Conservation (phyloP, 106 monocot species). For the Platanthera zijinensis region DNA sequence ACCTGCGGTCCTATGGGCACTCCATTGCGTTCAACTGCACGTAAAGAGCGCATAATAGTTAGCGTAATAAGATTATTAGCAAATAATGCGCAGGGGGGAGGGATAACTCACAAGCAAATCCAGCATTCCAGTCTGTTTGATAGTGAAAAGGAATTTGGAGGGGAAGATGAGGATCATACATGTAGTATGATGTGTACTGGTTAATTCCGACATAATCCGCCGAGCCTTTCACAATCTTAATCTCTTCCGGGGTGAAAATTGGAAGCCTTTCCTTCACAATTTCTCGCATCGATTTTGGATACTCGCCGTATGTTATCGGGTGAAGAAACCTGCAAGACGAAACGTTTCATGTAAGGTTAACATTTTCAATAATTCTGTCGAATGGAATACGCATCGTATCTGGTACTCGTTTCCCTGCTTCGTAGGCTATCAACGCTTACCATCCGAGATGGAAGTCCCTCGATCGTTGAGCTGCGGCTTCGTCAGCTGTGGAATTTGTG, state of each 20-base stretch:
- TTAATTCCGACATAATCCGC: slow-evolving; percentile 80
- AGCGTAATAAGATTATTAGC: neutral
- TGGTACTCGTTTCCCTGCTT: neutral
- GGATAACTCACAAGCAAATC: slow-evolving; percentile 68
- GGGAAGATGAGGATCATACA: slow-evolving; percentile 45
- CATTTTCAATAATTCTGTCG: neutral
- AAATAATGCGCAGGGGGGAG: no score
- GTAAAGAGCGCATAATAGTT: neutral
- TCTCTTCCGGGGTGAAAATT: slow-evolving; percentile 54
- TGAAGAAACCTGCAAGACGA: slow-evolving; percentile 66
- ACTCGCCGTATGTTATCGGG: slow-evolving; percentile 77
- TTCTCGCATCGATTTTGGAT: slow-evolving; percentile 65
- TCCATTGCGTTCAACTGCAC: slow-evolving; percentile 70
- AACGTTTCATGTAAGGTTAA: neutral
- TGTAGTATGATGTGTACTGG: slow-evolving; percentile 92
- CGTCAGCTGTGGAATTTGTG: slow-evolving; percentile 45
- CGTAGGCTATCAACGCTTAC: slow-evolving; percentile 19
- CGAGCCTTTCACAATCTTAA: slow-evolving; percentile 79
- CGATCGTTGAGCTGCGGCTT: slow-evolving; percentile 88
- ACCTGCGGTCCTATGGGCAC: slow-evolving; percentile 82
- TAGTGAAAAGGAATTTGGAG: slow-evolving; percentile 32
- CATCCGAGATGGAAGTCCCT: slow-evolving; percentile 96
- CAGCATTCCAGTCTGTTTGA: slow-evolving; percentile 69
- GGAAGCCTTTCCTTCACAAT: slow-evolving; percentile 88
- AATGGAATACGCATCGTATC: no score